Percentiles rank a stretch among this genome's conserved stretches.
These are phyloP conservation scores for Chenopodium suecicum DNA, from an alignment of 148 eudicot genomes.

Conservation along the genomic window DNA sequence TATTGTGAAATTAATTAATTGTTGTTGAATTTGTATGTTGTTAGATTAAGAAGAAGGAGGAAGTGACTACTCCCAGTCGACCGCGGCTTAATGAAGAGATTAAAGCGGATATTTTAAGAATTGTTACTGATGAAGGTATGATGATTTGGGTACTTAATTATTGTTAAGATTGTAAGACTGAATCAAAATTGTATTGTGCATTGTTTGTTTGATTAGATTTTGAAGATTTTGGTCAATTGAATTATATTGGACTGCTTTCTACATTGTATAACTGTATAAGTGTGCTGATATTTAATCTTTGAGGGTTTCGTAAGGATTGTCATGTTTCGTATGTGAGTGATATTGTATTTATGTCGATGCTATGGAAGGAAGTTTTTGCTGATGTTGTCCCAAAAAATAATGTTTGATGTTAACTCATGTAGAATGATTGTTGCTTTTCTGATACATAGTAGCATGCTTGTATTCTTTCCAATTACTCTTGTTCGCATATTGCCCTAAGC, in stretches of 20 bases:
- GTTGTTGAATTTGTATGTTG: slow-evolving; percentile 11
- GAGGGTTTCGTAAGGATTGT: background rate
- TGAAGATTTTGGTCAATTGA: background rate
- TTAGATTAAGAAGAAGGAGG: slow-evolving; percentile 41
- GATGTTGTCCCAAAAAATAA: background rate
- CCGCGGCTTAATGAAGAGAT: slow-evolving; percentile 72
- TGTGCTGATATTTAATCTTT: background rate
- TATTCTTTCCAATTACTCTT: background rate
- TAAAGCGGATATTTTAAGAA: slow-evolving; percentile 47
- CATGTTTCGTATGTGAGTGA: background rate
- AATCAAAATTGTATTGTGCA: background rate
- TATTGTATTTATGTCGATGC: background rate
- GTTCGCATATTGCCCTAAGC: background rate
- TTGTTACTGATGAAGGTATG: slow-evolving; percentile 71
- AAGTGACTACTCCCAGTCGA: slow-evolving; percentile 32
- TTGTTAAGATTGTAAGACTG: background rate
- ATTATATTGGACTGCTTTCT: background rate
- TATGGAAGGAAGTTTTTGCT: background rate
- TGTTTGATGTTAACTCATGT: background rate
- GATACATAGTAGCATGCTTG: background rate
- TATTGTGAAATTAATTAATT: background rate
- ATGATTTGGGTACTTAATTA: background rate
- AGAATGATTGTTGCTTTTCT: background rate
- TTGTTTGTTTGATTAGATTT: background rate
- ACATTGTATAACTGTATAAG: background rate